Base-by-base conservation (phyloP, 2,329 filamentous ascomycete species). In the Fusarium staphyleae region DNA sequence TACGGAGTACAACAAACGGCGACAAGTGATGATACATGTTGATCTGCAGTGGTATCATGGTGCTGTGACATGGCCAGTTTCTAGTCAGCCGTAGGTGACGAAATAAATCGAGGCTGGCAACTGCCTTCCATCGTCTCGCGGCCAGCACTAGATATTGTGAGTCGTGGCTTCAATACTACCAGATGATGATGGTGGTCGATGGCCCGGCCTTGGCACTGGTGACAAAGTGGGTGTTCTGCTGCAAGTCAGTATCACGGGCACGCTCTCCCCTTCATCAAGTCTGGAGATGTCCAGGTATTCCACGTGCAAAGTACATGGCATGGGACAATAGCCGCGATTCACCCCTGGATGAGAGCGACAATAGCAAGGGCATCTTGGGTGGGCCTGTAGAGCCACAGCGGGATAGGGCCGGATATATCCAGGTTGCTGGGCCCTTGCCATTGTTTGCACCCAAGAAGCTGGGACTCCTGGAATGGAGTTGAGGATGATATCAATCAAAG, bases 171-270 rank as follows among this genome's bases (percentile, higher is more conserved):
- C 19, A 22, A 22, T 22, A 6, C 19, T 6, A 22, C 4, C 19
- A 22, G 6, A 22, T 22, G 6, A 22, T 22, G 19, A 39, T 57
- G 44, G 39, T 19, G 19, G 41, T 32, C 43, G 9, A 15, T 41
- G 41, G 22, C 41, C 39, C 18, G 35, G 45, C 30, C 56, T 61
- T 61, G 47, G 57, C 42, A 29, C 26, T 34, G 57, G 53, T 48
- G 32, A 35, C 22, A 22, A 36, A 60, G 52, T 60, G 41, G 43
- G 42, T 45, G 34, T 33, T 30, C 32, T 57, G 29, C 57, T 57
- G 47, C 44, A 42, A 55, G 35, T 41, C 48, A 49, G 19, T 19
- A 46, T 18, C 46, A 46, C 33, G 26, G 45, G 26, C 34, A 22
- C 28, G 48, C 30, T 15, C 49, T 36, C 24, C 36, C 34, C 26